phyloP scores from a whole-genome alignment of 495 filamentous ascomycete species.

The Margaritispora aquatica region DNA sequence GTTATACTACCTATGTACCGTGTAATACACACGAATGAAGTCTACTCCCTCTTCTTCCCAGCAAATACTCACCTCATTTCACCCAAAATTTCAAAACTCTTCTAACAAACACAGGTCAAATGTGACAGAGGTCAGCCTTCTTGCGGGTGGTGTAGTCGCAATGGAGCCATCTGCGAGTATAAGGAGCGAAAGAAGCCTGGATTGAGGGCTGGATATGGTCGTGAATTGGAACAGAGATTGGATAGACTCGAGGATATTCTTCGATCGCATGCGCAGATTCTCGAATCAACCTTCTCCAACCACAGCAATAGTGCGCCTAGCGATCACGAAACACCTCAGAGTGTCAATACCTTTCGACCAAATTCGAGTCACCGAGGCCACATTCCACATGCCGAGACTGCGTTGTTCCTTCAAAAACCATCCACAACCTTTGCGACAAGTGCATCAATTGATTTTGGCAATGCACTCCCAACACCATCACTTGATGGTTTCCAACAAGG shows the following conservation, averaged over 20 bases:
- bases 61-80: too few species aligned
- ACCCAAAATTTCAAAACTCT: background rate
- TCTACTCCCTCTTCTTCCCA: too few species aligned
- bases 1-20: background rate
- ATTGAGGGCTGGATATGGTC: conserved; percentile 66
- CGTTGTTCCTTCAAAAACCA: conserved; percentile 56
- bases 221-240: conserved; percentile 79
- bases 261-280: conserved; percentile 41
- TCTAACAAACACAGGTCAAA: conserved; percentile 48
- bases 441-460: conserved; percentile 19
- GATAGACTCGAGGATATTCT: conserved; percentile 48
- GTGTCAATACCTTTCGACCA: conserved; percentile 28
- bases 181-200: conserved; percentile 83
- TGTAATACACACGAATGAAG: too few species aligned
- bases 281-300: conserved; percentile 29
- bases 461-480: conserved; percentile 21
- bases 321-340: conserved; percentile 34
- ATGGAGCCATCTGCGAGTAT: conserved; percentile 72
- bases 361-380: conserved; percentile 33
- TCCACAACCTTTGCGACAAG: conserved; percentile 29
- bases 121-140: conserved; percentile 77
- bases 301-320: conserved; percentile 37
- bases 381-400: conserved; percentile 53
- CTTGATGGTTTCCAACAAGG: conserved; percentile 21
- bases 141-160: conserved; percentile 84